Evolutionary conservation across 176 grass and related monocot genomes (phyloP).

Genomic region (Poa annua): DNA sequence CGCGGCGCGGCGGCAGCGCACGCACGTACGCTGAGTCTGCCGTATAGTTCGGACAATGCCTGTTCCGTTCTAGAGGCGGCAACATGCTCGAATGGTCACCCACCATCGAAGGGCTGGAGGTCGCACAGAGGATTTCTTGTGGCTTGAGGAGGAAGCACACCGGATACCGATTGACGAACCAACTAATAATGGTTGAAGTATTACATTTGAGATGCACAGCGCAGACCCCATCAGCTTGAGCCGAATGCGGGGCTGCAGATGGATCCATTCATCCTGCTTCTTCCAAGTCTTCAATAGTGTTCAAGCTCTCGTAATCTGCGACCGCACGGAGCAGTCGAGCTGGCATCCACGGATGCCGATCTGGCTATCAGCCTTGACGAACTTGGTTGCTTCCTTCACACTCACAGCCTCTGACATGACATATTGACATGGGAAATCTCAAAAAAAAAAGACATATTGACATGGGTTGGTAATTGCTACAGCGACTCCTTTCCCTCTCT

Average conservation of each 20-base stretch:
- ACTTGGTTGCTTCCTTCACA: slow-evolving; percentile 31
- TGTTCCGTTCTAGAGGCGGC: neutral
- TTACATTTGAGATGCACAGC: neutral
- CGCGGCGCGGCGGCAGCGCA: neutral
- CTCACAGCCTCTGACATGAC: neutral
- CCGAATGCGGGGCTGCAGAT: neutral
- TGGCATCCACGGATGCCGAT: neutral
- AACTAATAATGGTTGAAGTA: neutral
- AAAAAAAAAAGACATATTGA: no score
- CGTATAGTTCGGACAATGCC: neutral
- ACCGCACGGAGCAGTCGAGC: neutral
- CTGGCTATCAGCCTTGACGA: neutral
- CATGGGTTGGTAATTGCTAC: slow-evolving; percentile 30
- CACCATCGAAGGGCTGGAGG: neutral
- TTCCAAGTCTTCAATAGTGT: neutral
- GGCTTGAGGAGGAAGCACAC: neutral
- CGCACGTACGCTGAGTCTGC: neutral
- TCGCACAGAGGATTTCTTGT: neutral
- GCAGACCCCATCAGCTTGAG: neutral
- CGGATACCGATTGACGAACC: neutral
- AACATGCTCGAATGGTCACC: neutral
- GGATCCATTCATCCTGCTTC: neutral
- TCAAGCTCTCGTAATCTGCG: neutral
- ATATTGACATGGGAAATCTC: no score
- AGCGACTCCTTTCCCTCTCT: neutral